Conservation (phyloP, 768 basidiomycete species). For the Termitomyces heimii region DNA sequence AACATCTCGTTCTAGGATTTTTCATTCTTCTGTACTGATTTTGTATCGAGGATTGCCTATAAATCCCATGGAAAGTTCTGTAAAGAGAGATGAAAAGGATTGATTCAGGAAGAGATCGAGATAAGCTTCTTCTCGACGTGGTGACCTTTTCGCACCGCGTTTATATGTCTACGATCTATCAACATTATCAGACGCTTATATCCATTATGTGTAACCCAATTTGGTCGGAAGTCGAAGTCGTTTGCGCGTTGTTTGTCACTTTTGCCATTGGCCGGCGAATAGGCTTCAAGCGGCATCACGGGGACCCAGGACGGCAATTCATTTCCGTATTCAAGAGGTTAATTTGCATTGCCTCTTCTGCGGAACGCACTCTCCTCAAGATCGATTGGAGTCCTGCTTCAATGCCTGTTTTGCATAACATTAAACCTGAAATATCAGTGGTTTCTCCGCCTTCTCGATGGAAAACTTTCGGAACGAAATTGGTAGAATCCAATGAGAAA, state of each 20-base stretch:
- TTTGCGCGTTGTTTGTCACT: too few species aligned
- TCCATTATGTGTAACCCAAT: too few species aligned
- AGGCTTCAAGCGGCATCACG: too few species aligned
- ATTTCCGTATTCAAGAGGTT: background rate
- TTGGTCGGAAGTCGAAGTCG: too few species aligned
- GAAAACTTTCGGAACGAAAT: conserved; percentile 65
- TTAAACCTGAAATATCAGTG: conserved; percentile 60
- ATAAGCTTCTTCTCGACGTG: too few species aligned
- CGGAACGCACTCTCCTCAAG: conserved; percentile 86
- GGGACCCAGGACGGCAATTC: background rate
- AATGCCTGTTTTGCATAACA: conserved; percentile 97
- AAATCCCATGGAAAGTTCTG: background rate
- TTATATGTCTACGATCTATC: too few species aligned
- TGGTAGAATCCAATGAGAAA: conserved; percentile 78
- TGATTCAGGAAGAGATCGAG: background rate
- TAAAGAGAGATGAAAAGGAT: too few species aligned
- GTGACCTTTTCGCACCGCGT: too few species aligned
- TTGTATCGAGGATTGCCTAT: too few species aligned
- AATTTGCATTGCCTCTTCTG: conserved; percentile 73
- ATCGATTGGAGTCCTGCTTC: conserved; percentile 90
- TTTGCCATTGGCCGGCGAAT: too few species aligned
- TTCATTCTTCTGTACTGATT: background rate
- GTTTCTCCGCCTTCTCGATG: conserved; percentile 35
- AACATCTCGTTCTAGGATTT: background rate
- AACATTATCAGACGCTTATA: too few species aligned